Conservation (phyloP, 176 grass and related monocot species). For the Typha latifolia region DNA sequence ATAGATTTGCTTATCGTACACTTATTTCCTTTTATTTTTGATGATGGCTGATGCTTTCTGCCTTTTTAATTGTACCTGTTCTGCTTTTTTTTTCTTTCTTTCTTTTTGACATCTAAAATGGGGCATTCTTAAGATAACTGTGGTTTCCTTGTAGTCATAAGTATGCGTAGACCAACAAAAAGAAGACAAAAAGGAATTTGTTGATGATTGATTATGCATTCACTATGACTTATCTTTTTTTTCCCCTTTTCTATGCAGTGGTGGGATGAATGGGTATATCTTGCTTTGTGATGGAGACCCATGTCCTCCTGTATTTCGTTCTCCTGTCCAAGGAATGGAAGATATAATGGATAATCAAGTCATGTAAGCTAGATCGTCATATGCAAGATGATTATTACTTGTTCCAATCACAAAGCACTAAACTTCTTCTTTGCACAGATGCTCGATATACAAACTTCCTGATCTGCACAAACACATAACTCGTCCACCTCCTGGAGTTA, state of each 20-base stretch:
- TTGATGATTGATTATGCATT: too few species aligned
- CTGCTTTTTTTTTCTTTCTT: too few species aligned
- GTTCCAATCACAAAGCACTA: conserved; percentile 16
- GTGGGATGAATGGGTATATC: conserved; percentile 97
- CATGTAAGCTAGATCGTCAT: conserved; percentile 49
- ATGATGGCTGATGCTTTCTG: too few species aligned
- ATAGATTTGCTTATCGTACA: too few species aligned
- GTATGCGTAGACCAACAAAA: too few species aligned
- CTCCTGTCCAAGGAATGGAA: conserved; percentile 70
- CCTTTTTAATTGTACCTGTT: too few species aligned
- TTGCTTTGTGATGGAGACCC: conserved; percentile 80
- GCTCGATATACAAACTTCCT: conserved; percentile 88
- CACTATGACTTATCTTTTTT: not conserved
- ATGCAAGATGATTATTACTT: conserved; percentile 15
- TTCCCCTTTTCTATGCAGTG: conserved; percentile 43
- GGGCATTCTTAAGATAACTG: not conserved
- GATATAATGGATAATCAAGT: conserved; percentile 99
- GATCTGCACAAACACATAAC: conserved; percentile 85
- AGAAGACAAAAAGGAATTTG: too few species aligned
- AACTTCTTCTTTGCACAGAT: conserved; percentile 44
- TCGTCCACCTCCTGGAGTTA: conserved; percentile 66
- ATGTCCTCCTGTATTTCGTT: conserved; percentile 77
- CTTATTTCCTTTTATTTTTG: too few species aligned
- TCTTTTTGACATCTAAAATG: too few species aligned
- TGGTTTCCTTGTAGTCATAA: not conserved